phyloP scores from a whole-genome alignment of 2,329 filamentous ascomycete genomes.

The Penicillium palitans region DNA sequence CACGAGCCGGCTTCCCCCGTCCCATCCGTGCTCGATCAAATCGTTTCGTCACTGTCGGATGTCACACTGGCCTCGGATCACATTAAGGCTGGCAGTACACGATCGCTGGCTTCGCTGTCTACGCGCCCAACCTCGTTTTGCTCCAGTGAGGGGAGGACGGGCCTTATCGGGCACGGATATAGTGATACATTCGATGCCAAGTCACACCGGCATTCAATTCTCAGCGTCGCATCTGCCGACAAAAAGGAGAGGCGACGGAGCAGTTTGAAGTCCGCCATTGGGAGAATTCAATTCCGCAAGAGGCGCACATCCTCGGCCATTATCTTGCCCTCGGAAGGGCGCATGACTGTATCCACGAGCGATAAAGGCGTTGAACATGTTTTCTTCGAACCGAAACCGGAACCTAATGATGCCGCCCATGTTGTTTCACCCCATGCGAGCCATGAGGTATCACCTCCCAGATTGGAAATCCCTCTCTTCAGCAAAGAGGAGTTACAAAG shows the following conservation, averaged over 20 bases:
- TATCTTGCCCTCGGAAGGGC: conserved; percentile 31
- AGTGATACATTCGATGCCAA: conserved; percentile 16
- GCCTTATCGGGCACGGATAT: conserved; percentile 17
- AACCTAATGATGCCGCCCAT: conserved; percentile 4
- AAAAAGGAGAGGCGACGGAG: conserved; percentile 34
- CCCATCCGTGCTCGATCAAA: conserved; percentile 29
- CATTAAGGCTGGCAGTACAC: conserved; percentile 35
- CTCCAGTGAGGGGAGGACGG: conserved; percentile 35
- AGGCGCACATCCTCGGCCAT: conserved; percentile 33
- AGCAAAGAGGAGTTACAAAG: conserved; percentile 38
- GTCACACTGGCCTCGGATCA: conserved; percentile 34
- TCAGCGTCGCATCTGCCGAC: conserved; percentile 30
- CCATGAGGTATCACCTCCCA: conserved; percentile 23
- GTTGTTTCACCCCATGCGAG: neutral
- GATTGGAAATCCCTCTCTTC: conserved; percentile 37
- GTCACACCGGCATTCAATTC: conserved; percentile 29
- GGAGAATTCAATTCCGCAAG: conserved; percentile 39
- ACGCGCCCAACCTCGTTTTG: conserved; percentile 44
- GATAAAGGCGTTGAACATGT: conserved; percentile 37
- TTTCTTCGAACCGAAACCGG: conserved; percentile 30
- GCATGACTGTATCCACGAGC: conserved; percentile 29
- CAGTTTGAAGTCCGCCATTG: conserved; percentile 38
- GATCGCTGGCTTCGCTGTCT: conserved; percentile 41
- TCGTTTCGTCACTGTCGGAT: conserved; percentile 35
- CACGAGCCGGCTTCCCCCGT: conserved; percentile 19